Conservation (phyloP, 169 alveolate species). For the Amoebophrya sp. region DNA sequence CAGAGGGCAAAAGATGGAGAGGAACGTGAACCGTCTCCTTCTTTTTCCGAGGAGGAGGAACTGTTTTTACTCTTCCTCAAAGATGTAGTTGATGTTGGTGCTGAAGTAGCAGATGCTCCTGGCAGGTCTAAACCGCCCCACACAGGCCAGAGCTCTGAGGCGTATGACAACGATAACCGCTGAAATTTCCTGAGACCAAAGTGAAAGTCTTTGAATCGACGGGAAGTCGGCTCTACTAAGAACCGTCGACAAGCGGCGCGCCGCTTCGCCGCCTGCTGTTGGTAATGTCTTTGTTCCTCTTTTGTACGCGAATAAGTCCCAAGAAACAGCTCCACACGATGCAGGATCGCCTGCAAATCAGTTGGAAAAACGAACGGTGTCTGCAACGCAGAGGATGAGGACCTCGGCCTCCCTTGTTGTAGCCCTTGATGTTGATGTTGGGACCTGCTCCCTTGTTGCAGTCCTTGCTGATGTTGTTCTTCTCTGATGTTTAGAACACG, state of each 20-base stretch:
- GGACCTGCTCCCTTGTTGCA: too few relatives aligned
- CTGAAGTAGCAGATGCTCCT: neutral
- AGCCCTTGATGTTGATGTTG: neutral
- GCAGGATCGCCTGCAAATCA: neutral
- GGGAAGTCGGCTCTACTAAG: too few relatives aligned
- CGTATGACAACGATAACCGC: too few relatives aligned
- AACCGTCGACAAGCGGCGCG: neutral
- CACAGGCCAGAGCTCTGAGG: neutral
- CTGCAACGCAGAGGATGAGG: too few relatives aligned
- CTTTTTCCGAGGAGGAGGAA: too few relatives aligned
- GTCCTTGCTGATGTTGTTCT: too few relatives aligned
- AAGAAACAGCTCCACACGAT: neutral
- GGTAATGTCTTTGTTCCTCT: neutral
- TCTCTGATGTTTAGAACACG: too few relatives aligned
- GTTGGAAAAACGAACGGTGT: neutral
- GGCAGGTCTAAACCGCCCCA: constrained; percentile 13
- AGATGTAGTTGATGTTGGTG: too few relatives aligned
- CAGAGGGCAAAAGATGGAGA: too few relatives aligned
- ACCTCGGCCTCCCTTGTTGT: neutral
- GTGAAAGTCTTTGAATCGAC: neutral
- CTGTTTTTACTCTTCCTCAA: too few relatives aligned
- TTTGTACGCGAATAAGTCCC: neutral
- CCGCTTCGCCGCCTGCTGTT: neutral
- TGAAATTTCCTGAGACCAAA: too few relatives aligned
- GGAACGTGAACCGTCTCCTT: too few relatives aligned